Conservation (phyloP, 2,329 filamentous ascomycete species). For the Colletotrichum sp. region DNA sequence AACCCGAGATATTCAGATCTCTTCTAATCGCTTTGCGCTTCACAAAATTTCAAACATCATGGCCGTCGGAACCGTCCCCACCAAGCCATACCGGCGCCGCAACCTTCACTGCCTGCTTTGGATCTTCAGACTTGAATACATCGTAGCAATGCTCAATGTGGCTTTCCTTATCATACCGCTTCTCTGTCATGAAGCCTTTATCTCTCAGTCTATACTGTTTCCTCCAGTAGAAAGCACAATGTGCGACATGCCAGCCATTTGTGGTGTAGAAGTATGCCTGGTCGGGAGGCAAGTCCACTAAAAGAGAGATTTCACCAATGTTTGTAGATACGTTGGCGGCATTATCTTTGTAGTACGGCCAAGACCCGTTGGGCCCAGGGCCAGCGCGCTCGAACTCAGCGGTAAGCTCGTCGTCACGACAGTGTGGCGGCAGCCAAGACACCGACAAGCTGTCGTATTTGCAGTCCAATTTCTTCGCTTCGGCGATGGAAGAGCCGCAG, state of each 20-base stretch:
- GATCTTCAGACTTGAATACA: not conserved
- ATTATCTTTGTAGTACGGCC: not conserved
- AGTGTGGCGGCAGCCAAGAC: not conserved
- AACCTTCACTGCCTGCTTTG: not conserved
- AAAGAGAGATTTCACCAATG: not conserved
- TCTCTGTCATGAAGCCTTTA: not conserved
- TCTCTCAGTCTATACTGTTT: not conserved
- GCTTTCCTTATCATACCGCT: not conserved
- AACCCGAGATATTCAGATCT: not conserved
- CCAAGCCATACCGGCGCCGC: not conserved
- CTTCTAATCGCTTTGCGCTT: not conserved
- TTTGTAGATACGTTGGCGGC: not conserved
- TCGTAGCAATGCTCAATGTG: not conserved
- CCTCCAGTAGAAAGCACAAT: not conserved
- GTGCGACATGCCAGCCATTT: not conserved
- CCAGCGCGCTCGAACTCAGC: not conserved
- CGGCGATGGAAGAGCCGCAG: not conserved
- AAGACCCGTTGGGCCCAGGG: not conserved
- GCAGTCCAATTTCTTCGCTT: not conserved
- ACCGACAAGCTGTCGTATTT: not conserved
- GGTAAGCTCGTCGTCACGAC: not conserved
- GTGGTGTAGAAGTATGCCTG: not conserved
- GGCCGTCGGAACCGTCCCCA: not conserved
- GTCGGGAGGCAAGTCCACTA: not conserved
- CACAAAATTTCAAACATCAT: not conserved